A percentile compares a stretch with the other conserved stretches of the same genome.
Conservation (phyloP, 2,329 filamentous ascomycete species). For the Emmonsia crescens region DNA sequence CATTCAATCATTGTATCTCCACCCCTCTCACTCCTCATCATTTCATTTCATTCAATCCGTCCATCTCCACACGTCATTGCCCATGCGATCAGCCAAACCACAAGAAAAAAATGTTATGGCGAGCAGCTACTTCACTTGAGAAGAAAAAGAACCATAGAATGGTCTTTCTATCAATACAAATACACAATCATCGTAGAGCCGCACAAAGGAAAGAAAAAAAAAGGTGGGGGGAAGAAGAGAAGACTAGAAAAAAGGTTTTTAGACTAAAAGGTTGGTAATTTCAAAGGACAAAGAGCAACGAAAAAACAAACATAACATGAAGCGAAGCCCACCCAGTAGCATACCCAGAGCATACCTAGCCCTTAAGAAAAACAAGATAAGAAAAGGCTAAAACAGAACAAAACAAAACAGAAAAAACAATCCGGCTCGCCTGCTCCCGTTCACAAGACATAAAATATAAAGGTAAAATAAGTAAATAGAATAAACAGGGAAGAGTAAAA, state of each 20-base stretch:
- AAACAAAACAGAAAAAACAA: neutral
- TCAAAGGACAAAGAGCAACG: neutral
- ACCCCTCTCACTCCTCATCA: constrained; percentile 6
- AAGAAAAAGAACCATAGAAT: neutral
- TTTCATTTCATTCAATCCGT: neutral
- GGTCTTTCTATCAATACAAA: constrained; percentile 1
- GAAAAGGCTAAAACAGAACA: too few relatives aligned
- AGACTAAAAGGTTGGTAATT: neutral
- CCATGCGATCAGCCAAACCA: neutral
- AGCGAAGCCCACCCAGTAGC: neutral
- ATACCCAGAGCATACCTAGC: neutral
- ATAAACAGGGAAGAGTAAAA: neutral
- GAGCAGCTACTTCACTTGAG: neutral
- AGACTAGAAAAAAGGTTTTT: neutral
- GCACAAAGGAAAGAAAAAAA: neutral
- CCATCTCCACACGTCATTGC: neutral
- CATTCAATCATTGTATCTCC: neutral
- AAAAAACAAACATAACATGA: neutral
- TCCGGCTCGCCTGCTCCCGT: neutral
- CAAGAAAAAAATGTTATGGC: neutral
- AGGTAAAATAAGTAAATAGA: neutral
- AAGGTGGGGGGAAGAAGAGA: neutral
- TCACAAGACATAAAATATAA: neutral
- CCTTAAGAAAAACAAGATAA: neutral
- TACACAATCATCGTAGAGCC: neutral